Percentiles rank a stretch among this genome's conserved stretches.
Evolutionary conservation across 176 grass and related monocot genomes (phyloP).

Genomic region (Lolium multiflorum): DNA sequence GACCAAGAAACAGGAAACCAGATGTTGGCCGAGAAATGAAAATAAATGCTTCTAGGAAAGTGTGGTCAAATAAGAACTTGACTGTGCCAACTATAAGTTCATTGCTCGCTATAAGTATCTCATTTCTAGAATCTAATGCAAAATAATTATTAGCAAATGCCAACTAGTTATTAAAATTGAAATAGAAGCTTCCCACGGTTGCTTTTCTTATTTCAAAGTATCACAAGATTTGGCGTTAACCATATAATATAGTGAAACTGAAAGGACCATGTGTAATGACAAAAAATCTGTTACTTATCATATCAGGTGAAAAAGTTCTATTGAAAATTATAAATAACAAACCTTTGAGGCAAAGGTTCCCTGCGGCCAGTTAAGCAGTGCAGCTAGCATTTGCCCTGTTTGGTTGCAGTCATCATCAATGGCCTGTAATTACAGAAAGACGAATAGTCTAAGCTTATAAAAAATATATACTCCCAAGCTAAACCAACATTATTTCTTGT

Average conservation of each 20-base stretch:
- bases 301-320: neutral
- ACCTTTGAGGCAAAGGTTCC: slow-evolving; percentile 97
- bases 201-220: neutral
- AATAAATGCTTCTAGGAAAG: neutral
- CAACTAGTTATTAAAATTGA: neutral
- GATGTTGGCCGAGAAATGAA: neutral
- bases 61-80: neutral
- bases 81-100: neutral
- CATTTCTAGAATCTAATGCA: neutral
- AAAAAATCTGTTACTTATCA: neutral
- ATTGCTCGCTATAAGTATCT: neutral
- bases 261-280: slow-evolving; percentile 2
- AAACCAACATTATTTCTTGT: neutral
- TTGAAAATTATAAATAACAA: neutral
- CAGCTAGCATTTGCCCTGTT: slow-evolving; percentile 94
- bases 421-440: slow-evolving; percentile 51
- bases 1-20: neutral
- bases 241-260: neutral
- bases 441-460: neutral
- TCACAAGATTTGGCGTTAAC: neutral
- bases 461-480: neutral
- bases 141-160: neutral
- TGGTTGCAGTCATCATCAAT: slow-evolving; percentile 99
- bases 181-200: neutral
- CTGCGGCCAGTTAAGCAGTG: slow-evolving; percentile 86